Conservation (phyloP, 768 basidiomycete genomes). For the Russula dissimulans region DNA sequence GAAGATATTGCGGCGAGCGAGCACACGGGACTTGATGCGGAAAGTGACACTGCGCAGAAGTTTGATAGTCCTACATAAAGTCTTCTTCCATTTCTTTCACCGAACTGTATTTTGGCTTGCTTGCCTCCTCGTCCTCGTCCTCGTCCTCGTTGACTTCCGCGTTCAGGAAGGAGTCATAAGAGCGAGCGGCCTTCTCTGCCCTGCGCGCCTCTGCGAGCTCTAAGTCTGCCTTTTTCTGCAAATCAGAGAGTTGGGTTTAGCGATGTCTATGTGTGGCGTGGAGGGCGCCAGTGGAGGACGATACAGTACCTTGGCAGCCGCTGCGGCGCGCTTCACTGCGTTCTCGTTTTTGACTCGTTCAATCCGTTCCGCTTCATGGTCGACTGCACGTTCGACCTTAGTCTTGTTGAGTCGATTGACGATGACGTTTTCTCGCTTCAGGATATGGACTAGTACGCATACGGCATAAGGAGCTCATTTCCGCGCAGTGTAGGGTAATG, state of each 20-base stretch:
- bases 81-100: conserved; percentile 78
- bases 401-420: conserved; percentile 94
- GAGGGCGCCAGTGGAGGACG: too few relatives aligned
- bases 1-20: background rate
- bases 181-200: conserved; percentile 80
- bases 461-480: background rate
- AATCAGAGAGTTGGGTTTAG: background rate
- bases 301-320: conserved; percentile 53
- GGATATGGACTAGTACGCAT: conserved; percentile 51
- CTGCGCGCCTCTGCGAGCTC: conserved; percentile 69
- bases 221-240: conserved; percentile 68
- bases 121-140: conserved; percentile 42
- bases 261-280: background rate
- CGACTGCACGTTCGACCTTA: conserved; percentile 71
- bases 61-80: conserved; percentile 53
- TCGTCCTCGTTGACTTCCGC: conserved; percentile 49
- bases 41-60: background rate
- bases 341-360: conserved; percentile 76
- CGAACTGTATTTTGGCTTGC: conserved; percentile 40
- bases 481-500: background rate
- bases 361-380: conserved; percentile 83
- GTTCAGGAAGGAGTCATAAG: conserved; percentile 74
- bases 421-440: conserved; percentile 75
- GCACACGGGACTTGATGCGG: background rate
- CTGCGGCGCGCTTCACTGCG: conserved; percentile 49